Base-by-base conservation (phyloP, 768 basidiomycete species). In the Amanita pseudoporphyria region DNA sequence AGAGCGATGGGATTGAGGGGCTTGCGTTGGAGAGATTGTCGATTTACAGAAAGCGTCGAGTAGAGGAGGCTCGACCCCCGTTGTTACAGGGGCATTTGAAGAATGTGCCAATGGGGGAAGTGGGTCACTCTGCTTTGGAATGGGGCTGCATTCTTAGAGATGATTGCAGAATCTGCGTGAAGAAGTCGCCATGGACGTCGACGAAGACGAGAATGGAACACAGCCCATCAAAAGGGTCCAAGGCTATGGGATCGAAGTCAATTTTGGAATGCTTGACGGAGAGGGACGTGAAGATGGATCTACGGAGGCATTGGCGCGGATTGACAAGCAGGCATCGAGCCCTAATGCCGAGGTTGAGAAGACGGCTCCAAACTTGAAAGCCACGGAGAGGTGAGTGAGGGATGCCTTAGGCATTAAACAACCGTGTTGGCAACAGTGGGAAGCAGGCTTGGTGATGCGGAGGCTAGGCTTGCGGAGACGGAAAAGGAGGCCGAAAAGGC, bases 291-390 rank as follows among this genome's bases (percentile, higher is more conserved):
- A 78, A 74, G 79, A 79, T 57, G 80, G 80, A 22, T 72, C 81
- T 6, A 67, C 75, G 1, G 84, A 84, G 28, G 72, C 73, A 6
- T 71, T 82, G n/a, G 74, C 81, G 14, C 78, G 85, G 53, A 74
- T 92, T 24, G 91, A 95, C 51, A 74, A 81, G 26, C 72, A 77
- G 30, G 81, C 96, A 35, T 58, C 73, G 6, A 87, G 83, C 58
- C 67, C 91, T 22, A 78, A 71, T 46, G 66, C 72, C 9, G 94
- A 97, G 55, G 93, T 97, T 45, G 91, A 94, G 57, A 77, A 80
- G 45, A 89, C 97, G 84, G 88, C 91, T 1, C 94, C 95, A 9
- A 99, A 98, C 62, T 73, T 97, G 79, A 98, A 98, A 64, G 95
- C 95, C 0, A 87, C 94, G 56, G 93, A 97, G 55, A 72, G 84